Evolutionary conservation across 345 rosid species (phyloP).

Genomic region (Euphorbia pulcherrima): DNA sequence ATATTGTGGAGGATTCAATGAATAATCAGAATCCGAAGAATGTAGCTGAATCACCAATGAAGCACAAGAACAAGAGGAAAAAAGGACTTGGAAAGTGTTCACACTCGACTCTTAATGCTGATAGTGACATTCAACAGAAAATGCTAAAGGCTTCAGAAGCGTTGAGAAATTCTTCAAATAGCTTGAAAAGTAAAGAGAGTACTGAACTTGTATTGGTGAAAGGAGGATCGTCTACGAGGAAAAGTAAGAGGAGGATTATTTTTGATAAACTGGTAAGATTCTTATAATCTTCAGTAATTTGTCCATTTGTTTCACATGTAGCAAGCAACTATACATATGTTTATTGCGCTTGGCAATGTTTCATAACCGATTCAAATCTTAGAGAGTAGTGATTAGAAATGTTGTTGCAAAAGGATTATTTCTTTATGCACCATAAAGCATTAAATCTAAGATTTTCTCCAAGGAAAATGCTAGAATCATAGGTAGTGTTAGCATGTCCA

Average conservation of each 20-base stretch:
- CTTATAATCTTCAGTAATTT: background rate
- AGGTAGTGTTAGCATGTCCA: background rate
- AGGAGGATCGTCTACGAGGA: conserved; percentile 15
- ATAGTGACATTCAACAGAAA: background rate
- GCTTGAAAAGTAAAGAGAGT: conserved; percentile 10
- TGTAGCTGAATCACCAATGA: conserved; percentile 10
- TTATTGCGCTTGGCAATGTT: background rate
- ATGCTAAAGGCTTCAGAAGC: conserved; percentile 11
- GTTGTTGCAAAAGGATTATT: background rate
- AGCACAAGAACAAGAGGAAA: conserved; percentile 13
- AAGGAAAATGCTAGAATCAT: background rate
- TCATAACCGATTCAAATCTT: background rate
- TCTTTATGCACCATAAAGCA: background rate
- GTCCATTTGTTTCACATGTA: background rate
- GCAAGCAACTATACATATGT: background rate
- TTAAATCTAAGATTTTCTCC: background rate
- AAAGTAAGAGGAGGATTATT: conserved; percentile 29
- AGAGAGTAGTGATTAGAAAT: background rate
- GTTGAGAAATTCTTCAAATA: conserved; percentile 3
- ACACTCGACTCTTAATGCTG: background rate
- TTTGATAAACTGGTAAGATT: conserved; percentile 40
- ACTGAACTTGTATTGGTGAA: conserved; percentile 1
- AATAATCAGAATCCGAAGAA: conserved; percentile 2
- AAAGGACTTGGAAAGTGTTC: conserved; percentile 14
- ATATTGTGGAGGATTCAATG: background rate